Base-by-base conservation (phyloP, 441 rosid species). In the Corymbia calophylla region DNA sequence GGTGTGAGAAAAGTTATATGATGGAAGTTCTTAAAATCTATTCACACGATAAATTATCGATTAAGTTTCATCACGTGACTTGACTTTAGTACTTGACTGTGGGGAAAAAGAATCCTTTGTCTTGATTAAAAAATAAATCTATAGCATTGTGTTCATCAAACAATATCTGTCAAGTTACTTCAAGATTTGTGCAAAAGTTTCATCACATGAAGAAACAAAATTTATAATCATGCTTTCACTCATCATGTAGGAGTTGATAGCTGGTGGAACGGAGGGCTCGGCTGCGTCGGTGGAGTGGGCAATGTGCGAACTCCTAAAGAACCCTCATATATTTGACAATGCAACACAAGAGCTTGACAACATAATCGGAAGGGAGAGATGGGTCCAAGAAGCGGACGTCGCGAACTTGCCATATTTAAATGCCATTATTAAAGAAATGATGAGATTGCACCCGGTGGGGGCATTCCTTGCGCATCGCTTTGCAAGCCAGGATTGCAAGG, bases 381-480 rank as follows among this genome's bases (percentile, higher is more conserved):
- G 88, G 88, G 91, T 89, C 58, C 48, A 89, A 44, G 91, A 89
- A 54, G 87, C 58, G 44, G 91, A 87, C 60, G 81, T 77, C 2
- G 14, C 27, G 23, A 89, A 56, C 56, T 56, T 89, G 32, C 91
- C 88, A 48, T 87, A 89, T 56, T 55, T 89, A 27, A 32, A 89
- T 54, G 81, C 80, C 4, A 10, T 77, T 29, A 55, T 87, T 55
- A 89, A 77, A 48, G 91, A 89, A 55, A 77, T 51, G 27, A 89
- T 87, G 90, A 86, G 88, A 32, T 49, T 89, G 56, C 90, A 86
- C 86, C 88, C 88, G 9, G 53, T 70, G 9, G 87, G 88, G 3
- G 70, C 87, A 27, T 51, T 89, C 13, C 58, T 89, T 17, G 62
- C n/a, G 35, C 87, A 88, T 29, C 60, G 80, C 44, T 55, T 68